Evolutionary conservation across 768 basidiomycete species (phyloP), one percentile per base, ranked within the genome.

Genomic region (Trametes punicea): DNA sequence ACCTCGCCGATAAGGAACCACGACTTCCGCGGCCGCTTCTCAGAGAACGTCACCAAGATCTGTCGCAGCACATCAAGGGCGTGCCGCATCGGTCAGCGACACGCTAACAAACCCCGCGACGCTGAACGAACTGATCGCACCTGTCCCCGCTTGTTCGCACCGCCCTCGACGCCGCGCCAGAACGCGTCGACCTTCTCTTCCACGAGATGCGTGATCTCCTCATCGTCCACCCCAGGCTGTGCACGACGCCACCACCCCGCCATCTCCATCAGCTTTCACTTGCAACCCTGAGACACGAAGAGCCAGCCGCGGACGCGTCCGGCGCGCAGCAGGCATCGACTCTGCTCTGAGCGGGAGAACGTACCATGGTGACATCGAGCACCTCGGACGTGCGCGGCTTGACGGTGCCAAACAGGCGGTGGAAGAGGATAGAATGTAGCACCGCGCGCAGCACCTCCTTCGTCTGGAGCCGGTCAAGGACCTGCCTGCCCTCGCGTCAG

Each of bases 361-460:
- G 36, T 49, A 90, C 90, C 84, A 93, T 86, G 1, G 90, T 91
- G 20, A 93, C 83, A 67, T 93, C 90, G 10, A 91, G 77, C 0
- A 93, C 84, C 55, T 93, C 90, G 56, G 88, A 85, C 2, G 78
- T 85, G 62, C 81, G 80, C 0, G 91, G 87, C 62, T 85, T 89
- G 39, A 93, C 79, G 0, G 82, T 84, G 3, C 90, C 91, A 65
- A 93, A 90, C 18, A 91, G 75, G 7, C 90, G 81, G 66, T 93
- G 90, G 66, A 93, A 93, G 15, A 93, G 74, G 45, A 93, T 86
- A 0, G 88, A 77, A 64, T 93, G 91, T n/a, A 93, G 77, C 49
- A 91, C 75, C 3, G 83, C 90, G 51, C 78, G 80, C 6, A 93
- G 78, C 40, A 86, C 87, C 61, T 92, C 90, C 69, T 84, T 86